Evolutionary conservation across 306 rosid genomes (phyloP).

Genomic region (Corylus avellana): DNA sequence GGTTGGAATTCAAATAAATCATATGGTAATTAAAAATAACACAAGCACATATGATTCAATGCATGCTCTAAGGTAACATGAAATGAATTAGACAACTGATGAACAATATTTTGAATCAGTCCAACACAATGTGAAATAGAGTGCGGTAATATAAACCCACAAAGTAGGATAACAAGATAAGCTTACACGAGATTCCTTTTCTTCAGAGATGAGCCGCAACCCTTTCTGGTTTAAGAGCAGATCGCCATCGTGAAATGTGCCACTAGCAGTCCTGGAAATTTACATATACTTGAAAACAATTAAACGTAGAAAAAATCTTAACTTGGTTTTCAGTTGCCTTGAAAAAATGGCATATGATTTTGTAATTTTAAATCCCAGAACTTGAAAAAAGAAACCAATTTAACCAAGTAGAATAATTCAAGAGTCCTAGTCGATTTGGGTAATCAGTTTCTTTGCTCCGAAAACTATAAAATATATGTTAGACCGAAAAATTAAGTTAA

Average conservation of each 20-base stretch:
- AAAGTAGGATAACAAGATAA: slow-evolving; percentile 3
- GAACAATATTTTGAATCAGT: not conserved
- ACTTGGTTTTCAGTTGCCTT: not conserved
- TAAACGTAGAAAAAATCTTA: not conserved
- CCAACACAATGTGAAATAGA: not conserved
- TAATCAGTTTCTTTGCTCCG: not conserved
- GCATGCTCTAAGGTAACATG: not conserved
- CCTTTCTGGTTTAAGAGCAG: slow-evolving; percentile 81
- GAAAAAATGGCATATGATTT: not conserved
- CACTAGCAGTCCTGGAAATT: slow-evolving; percentile 61
- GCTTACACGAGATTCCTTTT: slow-evolving; percentile 63
- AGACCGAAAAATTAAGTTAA: not conserved
- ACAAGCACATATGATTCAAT: not conserved
- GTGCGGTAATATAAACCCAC: not conserved
- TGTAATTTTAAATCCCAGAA: not conserved
- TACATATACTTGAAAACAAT: not conserved
- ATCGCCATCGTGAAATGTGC: slow-evolving; percentile 95
- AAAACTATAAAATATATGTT: not conserved
- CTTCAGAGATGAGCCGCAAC: slow-evolving; percentile 80
- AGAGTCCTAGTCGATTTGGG: not conserved
- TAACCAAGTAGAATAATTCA: not conserved
- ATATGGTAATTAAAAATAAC: not conserved
- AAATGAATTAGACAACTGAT: not conserved
- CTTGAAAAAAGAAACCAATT: not conserved
- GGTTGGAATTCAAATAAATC: not conserved